Conservation (phyloP, 345 rosid genomes). For the Boechera stricta region DNA sequence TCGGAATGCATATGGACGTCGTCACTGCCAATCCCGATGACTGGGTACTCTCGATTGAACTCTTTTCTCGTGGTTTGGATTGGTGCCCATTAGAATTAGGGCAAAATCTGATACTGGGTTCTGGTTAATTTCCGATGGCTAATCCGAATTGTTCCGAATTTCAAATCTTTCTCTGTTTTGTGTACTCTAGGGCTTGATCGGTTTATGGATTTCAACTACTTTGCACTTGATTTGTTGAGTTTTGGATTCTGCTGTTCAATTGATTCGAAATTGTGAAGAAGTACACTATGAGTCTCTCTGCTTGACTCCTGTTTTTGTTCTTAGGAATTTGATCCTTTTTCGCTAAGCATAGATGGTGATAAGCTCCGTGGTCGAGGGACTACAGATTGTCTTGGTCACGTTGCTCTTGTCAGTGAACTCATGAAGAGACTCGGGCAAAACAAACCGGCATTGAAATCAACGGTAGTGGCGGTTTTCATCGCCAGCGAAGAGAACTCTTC, state of each 20-base stretch:
- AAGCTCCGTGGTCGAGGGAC: conserved; percentile 95
- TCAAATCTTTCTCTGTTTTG: conserved; percentile 19
- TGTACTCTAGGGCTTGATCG: neutral
- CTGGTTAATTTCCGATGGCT: conserved; percentile 1
- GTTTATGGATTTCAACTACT: neutral
- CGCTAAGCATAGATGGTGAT: conserved; percentile 85
- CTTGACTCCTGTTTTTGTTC: neutral
- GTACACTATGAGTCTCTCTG: neutral
- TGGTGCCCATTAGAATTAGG: conserved; percentile 12
- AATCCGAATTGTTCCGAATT: neutral
- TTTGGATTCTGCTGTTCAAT: neutral
- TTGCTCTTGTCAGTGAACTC: conserved; percentile 84
- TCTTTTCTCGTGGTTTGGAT: neutral
- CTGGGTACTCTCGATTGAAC: conserved; percentile 57
- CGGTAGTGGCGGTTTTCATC: conserved; percentile 90
- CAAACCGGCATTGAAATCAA: conserved; percentile 70
- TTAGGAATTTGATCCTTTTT: conserved; percentile 96
- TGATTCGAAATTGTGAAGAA: neutral
- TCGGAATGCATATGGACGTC: conserved; percentile 99
- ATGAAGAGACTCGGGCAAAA: conserved; percentile 87
- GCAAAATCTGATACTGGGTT: neutral
- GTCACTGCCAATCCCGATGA: conserved; percentile 95
- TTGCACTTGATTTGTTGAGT: neutral
- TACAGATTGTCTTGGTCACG: conserved; percentile 98
- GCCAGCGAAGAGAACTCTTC: conserved; percentile 93